Evolutionary conservation across 2,329 filamentous ascomycete species (phyloP).

Genomic region (Pestalotiopsis sp.): DNA sequence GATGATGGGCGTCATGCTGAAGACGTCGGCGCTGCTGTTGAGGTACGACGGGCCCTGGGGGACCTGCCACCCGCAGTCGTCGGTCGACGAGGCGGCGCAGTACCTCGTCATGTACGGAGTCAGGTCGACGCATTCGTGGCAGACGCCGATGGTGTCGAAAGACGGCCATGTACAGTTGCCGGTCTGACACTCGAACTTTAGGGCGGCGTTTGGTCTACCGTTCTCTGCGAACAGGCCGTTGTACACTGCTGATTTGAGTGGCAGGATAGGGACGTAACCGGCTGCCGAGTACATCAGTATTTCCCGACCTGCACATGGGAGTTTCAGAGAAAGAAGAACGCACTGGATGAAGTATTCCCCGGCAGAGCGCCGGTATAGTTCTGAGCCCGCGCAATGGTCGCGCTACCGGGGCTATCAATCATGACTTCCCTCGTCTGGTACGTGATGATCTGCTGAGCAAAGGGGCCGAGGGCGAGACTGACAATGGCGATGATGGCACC

Average conservation of each 20-base stretch:
- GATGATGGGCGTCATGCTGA: constrained; percentile 35
- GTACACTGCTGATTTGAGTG: constrained; percentile 36
- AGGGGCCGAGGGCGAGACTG: constrained; percentile 31
- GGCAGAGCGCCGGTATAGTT: constrained; percentile 31
- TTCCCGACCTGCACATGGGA: not conserved
- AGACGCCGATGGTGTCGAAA: constrained; percentile 32
- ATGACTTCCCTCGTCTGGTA: constrained; percentile 26
- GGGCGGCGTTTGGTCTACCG: constrained; percentile 26
- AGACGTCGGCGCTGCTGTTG: constrained; percentile 27
- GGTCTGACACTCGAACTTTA: constrained; percentile 30
- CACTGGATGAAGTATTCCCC: constrained; percentile 25
- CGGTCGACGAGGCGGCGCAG: constrained; percentile 19
- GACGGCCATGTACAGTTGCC: constrained; percentile 33
- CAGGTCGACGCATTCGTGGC: constrained; percentile 29
- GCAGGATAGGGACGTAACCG: constrained; percentile 34
- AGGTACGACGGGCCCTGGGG: constrained; percentile 27
- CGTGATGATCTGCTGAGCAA: constrained; percentile 34
- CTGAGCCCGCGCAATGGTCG: constrained; percentile 29
- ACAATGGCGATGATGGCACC: constrained; percentile 31
- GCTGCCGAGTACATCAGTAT: constrained; percentile 16
- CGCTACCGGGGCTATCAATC: constrained; percentile 23
- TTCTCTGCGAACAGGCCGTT: constrained; percentile 37
- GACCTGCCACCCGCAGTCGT: constrained; percentile 33
- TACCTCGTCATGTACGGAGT: constrained; percentile 29
- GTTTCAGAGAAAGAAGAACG: constrained; percentile 5